Base-by-base conservation (phyloP, 2,329 filamentous ascomycete genomes). In the Aspergillus hiratsukae region DNA sequence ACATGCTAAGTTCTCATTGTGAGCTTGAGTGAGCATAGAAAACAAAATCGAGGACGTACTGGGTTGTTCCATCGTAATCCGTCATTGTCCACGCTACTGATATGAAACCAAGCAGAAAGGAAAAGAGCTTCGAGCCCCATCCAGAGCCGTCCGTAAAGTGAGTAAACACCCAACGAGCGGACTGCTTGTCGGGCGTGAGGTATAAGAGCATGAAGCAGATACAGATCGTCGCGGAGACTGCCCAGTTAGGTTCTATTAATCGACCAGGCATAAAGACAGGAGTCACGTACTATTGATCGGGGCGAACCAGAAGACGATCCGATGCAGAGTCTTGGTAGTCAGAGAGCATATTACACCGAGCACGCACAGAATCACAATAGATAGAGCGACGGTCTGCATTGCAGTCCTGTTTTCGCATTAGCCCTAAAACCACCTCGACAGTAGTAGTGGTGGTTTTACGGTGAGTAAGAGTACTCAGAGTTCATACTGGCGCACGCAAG, bases 11-110 rank as follows among this genome's bases (percentile, higher is more conserved):
- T 9, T 14, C 23, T 10, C 10, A 31, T 28, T 23, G 14, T 29
- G 35, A 9, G 17, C 29, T 19, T 21, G 21, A 19, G 23, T 10
- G 3, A 1, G 14, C 37, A n/a, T 27, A 4, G n/a, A 23, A 43
- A 11, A 9, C 25, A 21, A 37, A n/a, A 23, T 17, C 25, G 25
- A 19, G 11, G 50, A 71, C 77, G 68, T 72, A 82, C 80, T 87
- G 85, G 5, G 84, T 86, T 10, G 85, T 87, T 48, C 81, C 84
- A 62, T 87, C 84, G 66, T 87, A 87, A 66, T 87, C 84, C 5
- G 84, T 87, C 84, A 87, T 87, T n/a, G 83, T 85, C 71, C 72
- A 76, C 45, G 72, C 71, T 8, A 76, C 71, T 10, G 66, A 68
- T 46, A 76, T 73, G 51, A 75, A 82, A 55, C 82, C 83, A 6